Conservation (phyloP, 805 yeast species). For the Schwanniomyces occidentalis region DNA sequence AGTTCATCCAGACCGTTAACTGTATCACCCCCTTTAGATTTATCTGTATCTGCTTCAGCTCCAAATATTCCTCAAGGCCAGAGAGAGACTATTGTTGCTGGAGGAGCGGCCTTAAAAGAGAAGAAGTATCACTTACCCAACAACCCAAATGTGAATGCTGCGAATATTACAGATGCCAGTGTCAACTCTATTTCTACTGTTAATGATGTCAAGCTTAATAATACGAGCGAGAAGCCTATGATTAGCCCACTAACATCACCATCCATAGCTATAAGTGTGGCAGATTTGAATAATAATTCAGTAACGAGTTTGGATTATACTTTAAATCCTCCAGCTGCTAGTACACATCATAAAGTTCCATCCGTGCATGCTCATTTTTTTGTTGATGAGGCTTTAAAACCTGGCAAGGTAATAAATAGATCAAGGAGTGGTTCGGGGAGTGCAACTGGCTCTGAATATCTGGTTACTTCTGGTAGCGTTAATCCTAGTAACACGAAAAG, state of each 20-base stretch:
- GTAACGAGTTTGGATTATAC: constrained; percentile 19
- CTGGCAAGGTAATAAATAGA: constrained; percentile 27
- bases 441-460: constrained; percentile 26
- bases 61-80: constrained; percentile 1
- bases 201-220: background rate
- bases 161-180: constrained; percentile 1
- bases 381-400: constrained; percentile 66
- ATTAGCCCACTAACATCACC: no score
- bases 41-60: background rate
- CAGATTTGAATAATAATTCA: constrained; percentile 17
- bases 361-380: constrained; percentile 80
- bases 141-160: no score
- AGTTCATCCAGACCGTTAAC: constrained; percentile 5
- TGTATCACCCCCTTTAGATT: background rate
- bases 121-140: no score
- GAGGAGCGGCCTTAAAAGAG: constrained; percentile 41
- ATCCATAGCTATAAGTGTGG: no score
- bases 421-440: constrained; percentile 42
- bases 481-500: background rate
- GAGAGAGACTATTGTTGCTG: constrained; percentile 39
- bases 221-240: background rate
- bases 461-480: constrained; percentile 4
- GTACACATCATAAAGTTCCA: constrained; percentile 51
- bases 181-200: background rate
- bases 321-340: constrained; percentile 29